Percentiles rank a stretch among this genome's conserved stretches.
phyloP scores from a whole-genome alignment of 768 basidiomycete species.

The Rhizopogon salebrosus region DNA sequence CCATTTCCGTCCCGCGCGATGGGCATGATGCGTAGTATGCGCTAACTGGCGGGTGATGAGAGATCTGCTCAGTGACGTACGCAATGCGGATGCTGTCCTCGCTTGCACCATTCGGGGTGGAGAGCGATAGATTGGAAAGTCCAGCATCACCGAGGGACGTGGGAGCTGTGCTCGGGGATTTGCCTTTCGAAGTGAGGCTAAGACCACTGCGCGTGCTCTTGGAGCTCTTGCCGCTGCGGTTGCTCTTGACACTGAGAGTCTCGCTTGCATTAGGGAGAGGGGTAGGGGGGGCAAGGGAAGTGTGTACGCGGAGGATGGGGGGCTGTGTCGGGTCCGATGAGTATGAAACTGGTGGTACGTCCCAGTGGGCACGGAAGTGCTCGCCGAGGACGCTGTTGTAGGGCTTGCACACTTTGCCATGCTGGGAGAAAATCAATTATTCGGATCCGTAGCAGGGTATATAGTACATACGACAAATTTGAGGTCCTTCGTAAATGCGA shows the following conservation, averaged over 20 bases:
- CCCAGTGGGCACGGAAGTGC: slow-evolving; percentile 88
- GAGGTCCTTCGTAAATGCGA: slow-evolving; percentile 88
- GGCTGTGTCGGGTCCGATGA: slow-evolving; percentile 41
- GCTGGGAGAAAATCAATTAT: slow-evolving; percentile 35
- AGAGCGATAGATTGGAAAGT: slow-evolving; percentile 55
- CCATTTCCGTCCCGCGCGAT: slow-evolving; percentile 60
- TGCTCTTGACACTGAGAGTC: slow-evolving; percentile 46
- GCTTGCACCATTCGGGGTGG: slow-evolving; percentile 27
- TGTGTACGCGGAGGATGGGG: slow-evolving; percentile 41
- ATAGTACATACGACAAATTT: slow-evolving; percentile 71
- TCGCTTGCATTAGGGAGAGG: slow-evolving; percentile 30
- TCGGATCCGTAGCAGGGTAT: background rate
- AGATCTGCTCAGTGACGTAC: slow-evolving; percentile 90
- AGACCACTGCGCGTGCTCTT: slow-evolving; percentile 56
- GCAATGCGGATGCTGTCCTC: slow-evolving; percentile 57
- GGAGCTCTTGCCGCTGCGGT: slow-evolving; percentile 47
- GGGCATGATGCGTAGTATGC: slow-evolving; percentile 80
- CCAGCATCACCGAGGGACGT: slow-evolving; percentile 29
- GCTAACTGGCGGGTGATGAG: slow-evolving; percentile 95
- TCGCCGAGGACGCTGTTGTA: slow-evolving; percentile 86
- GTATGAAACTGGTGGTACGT: slow-evolving; percentile 58
- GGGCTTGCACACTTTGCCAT: slow-evolving; percentile 91
- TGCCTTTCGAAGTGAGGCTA: slow-evolving; percentile 49
- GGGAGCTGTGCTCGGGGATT: slow-evolving; percentile 49
- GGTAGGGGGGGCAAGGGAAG: slow-evolving; percentile 23